These are phyloP conservation scores for Tolypocladium nubicola DNA, from an alignment of 2,329 filamentous ascomycete genomes.

Conservation along the genomic window DNA sequence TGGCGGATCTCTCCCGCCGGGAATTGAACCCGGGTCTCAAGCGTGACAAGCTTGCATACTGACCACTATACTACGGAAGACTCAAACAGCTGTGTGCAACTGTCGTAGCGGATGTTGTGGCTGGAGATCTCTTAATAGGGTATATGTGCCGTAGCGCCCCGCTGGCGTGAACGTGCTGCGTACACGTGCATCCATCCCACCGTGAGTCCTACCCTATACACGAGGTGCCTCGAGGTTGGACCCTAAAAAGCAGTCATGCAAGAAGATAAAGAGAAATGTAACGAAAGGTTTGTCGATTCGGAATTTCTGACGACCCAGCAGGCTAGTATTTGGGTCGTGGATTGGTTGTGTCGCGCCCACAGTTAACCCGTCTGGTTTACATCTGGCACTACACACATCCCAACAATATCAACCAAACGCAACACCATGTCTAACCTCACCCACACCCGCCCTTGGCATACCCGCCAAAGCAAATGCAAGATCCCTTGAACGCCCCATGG, in stretches of 20 bases:
- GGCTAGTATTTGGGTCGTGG: too few relatives aligned
- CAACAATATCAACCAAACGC: background rate
- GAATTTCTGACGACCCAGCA: too few relatives aligned
- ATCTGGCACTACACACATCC: background rate
- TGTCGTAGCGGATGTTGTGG: constrained; percentile 6
- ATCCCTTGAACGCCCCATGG: background rate
- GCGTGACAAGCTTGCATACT: constrained; percentile 13
- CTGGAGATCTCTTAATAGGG: background rate
- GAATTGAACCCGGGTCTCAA: constrained; percentile 14
- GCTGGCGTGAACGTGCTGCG: too few relatives aligned
- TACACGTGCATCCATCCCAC: too few relatives aligned
- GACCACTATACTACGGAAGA: constrained; percentile 24
- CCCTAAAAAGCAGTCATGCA: too few relatives aligned
- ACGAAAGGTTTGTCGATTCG: background rate
- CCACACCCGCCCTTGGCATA: background rate
- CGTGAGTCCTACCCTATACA: too few relatives aligned
- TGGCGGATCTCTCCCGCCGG: constrained; percentile 8
- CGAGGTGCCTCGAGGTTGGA: too few relatives aligned
- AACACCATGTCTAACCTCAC: background rate
- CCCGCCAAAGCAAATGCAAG: background rate
- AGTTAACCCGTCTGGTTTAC: background rate
- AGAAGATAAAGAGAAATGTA: too few relatives aligned
- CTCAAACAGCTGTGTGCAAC: constrained; percentile 5
- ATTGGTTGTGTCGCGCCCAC: background rate
- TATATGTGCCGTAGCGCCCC: background rate